A percentile compares a stretch with the other conserved stretches of the same genome.
Evolutionary conservation across 1,284 basidiomycete genomes (phyloP).

Genomic region (Rhizoctonia solani): DNA sequence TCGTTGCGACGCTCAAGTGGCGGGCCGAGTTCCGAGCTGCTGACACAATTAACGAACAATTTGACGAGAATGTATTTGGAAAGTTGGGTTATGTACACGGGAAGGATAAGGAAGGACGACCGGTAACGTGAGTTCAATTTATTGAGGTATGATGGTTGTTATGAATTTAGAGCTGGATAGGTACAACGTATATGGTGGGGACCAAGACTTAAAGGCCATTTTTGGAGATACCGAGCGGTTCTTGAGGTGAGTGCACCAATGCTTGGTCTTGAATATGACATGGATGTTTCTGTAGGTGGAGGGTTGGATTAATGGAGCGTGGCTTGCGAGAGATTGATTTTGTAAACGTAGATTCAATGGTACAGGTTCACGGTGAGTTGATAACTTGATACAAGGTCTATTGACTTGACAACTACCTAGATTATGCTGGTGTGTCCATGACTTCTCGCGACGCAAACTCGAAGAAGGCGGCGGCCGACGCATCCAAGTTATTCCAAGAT

Average conservation of each 20-base stretch:
- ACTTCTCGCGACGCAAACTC: conserved; percentile 70
- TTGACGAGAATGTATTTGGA: conserved; percentile 67
- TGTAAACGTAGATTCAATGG: conserved; percentile 67
- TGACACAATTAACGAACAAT: conserved; percentile 62
- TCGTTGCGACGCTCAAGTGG: conserved; percentile 72
- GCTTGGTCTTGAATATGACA: neutral
- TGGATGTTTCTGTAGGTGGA: conserved; percentile 57
- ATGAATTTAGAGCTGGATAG: neutral
- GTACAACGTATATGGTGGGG: conserved; percentile 61
- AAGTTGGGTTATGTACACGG: conserved; percentile 66
- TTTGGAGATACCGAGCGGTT: conserved; percentile 74
- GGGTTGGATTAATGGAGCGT: conserved; percentile 73
- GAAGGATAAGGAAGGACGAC: conserved; percentile 65
- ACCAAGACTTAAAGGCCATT: conserved; percentile 62
- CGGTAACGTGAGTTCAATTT: conserved; percentile 58
- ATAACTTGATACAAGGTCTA: neutral
- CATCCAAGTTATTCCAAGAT: conserved; percentile 67
- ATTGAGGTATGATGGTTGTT: conserved; percentile 28
- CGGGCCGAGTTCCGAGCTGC: conserved; percentile 68
- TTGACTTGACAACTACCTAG: conserved; percentile 46
- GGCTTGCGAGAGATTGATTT: conserved; percentile 68
- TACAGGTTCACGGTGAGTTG: conserved; percentile 69
- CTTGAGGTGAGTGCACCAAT: conserved; percentile 56
- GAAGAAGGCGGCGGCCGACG: conserved; percentile 72
- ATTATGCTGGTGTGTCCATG: conserved; percentile 72